These are phyloP conservation scores for Diutina rugosa DNA, from an alignment of 1,139 yeast species.

Conservation along the genomic window DNA sequence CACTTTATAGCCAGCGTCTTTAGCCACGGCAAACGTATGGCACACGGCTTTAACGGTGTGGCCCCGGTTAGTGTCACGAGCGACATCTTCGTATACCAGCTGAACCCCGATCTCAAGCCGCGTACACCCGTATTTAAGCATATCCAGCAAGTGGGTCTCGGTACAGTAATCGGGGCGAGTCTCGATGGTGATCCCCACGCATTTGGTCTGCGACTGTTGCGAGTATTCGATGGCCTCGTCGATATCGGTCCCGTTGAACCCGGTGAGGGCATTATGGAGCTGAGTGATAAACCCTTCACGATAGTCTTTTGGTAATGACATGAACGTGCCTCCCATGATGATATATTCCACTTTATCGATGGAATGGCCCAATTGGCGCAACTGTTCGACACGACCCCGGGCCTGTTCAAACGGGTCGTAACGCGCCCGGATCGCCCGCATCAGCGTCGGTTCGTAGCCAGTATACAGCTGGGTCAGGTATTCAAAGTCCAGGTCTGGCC, in stretches of 20 bases:
- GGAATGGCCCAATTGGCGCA: constrained; percentile 89
- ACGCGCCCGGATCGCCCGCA: constrained; percentile 96
- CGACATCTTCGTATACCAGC: constrained; percentile 94
- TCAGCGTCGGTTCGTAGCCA: constrained; percentile 97
- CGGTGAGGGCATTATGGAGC: constrained; percentile 89
- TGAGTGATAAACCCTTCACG: constrained; percentile 82
- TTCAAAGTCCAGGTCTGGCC: constrained; percentile 97
- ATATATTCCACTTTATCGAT: constrained; percentile 96
- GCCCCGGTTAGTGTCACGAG: constrained; percentile 96
- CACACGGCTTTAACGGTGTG: constrained; percentile 95
- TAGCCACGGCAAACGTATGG: constrained; percentile 89
- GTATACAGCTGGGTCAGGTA: constrained; percentile 97
- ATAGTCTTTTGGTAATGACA: constrained; percentile 85
- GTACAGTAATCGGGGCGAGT: constrained; percentile 99
- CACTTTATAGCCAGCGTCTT: constrained; percentile 96
- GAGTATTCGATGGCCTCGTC: constrained; percentile 88
- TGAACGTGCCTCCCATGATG: constrained; percentile 98
- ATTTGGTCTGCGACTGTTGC: constrained; percentile 89
- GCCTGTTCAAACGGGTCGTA: constrained; percentile 99
- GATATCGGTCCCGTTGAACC: constrained; percentile 75
- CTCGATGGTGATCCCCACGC: constrained; percentile 97
- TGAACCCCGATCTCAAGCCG: constrained; percentile 96
- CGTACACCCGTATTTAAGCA: constrained; percentile 94
- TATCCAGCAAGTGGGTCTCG: constrained; percentile 86
- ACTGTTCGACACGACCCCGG: constrained; percentile 92